Evolutionary conservation across 2,329 filamentous ascomycete genomes (phyloP).

Genomic region (Coleophoma cylindrospora): DNA sequence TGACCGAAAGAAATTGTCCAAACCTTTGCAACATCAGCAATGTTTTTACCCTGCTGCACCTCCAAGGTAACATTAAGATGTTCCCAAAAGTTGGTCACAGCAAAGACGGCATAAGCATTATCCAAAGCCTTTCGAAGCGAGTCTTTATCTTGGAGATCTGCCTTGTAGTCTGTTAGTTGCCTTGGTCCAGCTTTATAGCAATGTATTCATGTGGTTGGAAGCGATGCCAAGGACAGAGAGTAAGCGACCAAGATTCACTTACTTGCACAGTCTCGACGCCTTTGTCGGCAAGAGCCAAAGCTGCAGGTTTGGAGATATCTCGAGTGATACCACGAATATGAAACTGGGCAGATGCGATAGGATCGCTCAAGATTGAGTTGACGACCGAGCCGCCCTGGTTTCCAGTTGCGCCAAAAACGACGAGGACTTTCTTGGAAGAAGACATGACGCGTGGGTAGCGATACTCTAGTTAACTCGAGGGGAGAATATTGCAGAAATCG

Average conservation of each 20-base stretch:
- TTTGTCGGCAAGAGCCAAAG: constrained; percentile 30
- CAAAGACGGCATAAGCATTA: constrained; percentile 14
- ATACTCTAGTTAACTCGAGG: too few species aligned
- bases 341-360: constrained; percentile 32
- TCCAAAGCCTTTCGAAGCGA: constrained; percentile 26
- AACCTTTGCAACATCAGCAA: constrained; percentile 32
- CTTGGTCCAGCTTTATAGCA: too few species aligned
- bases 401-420: constrained; percentile 41
- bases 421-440: constrained; percentile 27
- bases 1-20: constrained; percentile 9
- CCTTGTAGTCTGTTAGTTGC: constrained; percentile 3
- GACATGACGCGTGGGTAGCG: not conserved
- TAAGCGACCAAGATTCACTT: too few species aligned
- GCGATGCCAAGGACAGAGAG: too few species aligned
- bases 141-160: constrained; percentile 34
- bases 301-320: constrained; percentile 34
- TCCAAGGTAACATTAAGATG: constrained; percentile 25
- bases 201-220: too few species aligned
- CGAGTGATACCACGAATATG: constrained; percentile 41
- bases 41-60: constrained; percentile 25
- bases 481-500: too few species aligned
- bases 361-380: constrained; percentile 35
- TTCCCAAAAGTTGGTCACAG: constrained; percentile 16
- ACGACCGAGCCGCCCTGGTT: constrained; percentile 45
- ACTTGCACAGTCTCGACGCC: constrained; percentile 37